A percentile compares a stretch with the other conserved stretches of the same genome.
Conservation (phyloP, 768 basidiomycete species). For the Russula virescens region DNA sequence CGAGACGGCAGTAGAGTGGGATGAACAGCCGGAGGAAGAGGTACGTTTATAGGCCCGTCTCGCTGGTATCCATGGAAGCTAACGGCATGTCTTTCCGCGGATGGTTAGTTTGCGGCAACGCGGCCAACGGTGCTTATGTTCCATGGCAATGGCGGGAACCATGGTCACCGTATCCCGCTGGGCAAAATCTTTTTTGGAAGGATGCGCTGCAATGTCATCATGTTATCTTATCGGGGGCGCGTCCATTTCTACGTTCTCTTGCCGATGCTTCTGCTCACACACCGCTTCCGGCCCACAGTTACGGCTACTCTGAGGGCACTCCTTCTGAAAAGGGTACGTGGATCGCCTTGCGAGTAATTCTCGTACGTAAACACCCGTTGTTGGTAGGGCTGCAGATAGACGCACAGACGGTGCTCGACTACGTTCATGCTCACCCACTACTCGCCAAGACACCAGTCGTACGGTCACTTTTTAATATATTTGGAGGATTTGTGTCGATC, state of each 20-base stretch:
- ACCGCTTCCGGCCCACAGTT: conserved; percentile 41
- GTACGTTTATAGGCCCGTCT: conserved; percentile 31
- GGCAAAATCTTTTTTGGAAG: conserved; percentile 74
- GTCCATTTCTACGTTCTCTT: conserved; percentile 25
- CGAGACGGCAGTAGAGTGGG: conserved; percentile 27
- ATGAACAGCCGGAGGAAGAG: conserved; percentile 50
- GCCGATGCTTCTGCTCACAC: not conserved
- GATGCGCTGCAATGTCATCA: conserved; percentile 89
- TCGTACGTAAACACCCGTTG: not conserved
- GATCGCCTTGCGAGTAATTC: not conserved
- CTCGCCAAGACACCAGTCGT: conserved; percentile 68
- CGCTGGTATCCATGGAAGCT: not conserved
- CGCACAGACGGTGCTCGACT: conserved; percentile 78
- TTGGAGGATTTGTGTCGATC: not conserved
- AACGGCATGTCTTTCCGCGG: too few relatives aligned
- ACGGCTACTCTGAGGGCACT: conserved; percentile 81
- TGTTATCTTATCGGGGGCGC: conserved; percentile 90
- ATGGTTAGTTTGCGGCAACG: conserved; percentile 36
- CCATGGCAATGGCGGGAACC: conserved; percentile 85
- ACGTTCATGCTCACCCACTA: conserved; percentile 54
- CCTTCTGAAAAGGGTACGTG: conserved; percentile 75
- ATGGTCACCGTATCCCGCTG: conserved; percentile 86
- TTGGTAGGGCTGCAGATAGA: conserved; percentile 72
- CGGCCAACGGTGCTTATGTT: conserved; percentile 91
- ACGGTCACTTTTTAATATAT: conserved; percentile 23